These are phyloP conservation scores for Tagetes erecta DNA, from an alignment of 129 eudicot species.

Conservation along the genomic window DNA sequence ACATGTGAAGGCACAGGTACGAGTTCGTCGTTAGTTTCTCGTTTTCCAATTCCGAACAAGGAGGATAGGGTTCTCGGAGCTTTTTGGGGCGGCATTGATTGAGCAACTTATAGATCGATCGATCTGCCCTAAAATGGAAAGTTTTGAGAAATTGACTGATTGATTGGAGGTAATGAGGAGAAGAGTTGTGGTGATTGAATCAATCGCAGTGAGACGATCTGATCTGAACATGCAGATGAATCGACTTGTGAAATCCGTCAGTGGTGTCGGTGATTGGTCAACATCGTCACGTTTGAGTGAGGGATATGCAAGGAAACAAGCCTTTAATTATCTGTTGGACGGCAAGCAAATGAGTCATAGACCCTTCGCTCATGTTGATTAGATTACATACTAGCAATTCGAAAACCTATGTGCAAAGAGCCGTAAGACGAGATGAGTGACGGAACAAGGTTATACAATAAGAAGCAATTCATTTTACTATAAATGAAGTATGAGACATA, in stretches of 20 bases:
- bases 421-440: no score
- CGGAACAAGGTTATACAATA: no score
- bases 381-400: no score
- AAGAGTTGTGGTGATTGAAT: slow-evolving; percentile 18
- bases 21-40: slow-evolving; percentile 19
- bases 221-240: slow-evolving; percentile 15
- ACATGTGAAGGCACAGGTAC: slow-evolving; percentile 11
- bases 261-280: slow-evolving; percentile 37
- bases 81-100: slow-evolving; percentile 54
- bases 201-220: slow-evolving; percentile 1
- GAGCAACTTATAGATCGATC: slow-evolving; percentile 19
- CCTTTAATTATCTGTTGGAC: no score
- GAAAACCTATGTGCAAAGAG: no score
- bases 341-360: no score
- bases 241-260: slow-evolving; percentile 28
- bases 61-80: slow-evolving; percentile 65
- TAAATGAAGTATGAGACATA: no score
- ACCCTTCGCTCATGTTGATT: no score
- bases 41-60: slow-evolving; percentile 56
- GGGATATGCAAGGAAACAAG: slow-evolving; percentile 12
- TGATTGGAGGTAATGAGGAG: neutral
- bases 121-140: slow-evolving; percentile 7
- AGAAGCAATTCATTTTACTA: no score
- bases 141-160: neutral
- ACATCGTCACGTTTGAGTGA: slow-evolving; percentile 18